These are phyloP conservation scores for Camelina neglecta DNA, from an alignment of 345 rosid genomes.

Conservation along the genomic window DNA sequence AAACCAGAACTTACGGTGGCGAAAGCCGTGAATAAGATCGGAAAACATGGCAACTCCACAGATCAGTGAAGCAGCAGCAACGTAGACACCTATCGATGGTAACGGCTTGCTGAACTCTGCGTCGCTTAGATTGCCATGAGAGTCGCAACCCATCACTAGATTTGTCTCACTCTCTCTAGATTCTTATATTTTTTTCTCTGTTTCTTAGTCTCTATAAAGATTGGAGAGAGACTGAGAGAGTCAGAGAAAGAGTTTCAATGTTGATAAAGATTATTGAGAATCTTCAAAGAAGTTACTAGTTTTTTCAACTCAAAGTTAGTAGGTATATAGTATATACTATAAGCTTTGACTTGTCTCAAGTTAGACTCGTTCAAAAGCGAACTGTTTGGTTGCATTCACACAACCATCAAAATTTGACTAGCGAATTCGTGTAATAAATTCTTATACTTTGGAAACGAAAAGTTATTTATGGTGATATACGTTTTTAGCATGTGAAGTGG, in stretches of 20 bases:
- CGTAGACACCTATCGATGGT: constrained; percentile 85
- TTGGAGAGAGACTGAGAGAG: neutral
- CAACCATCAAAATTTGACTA: too few species aligned
- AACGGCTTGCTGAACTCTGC: constrained; percentile 66
- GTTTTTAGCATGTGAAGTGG: too few species aligned
- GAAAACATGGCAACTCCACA: constrained; percentile 72
- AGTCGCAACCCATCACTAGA: constrained; percentile 58
- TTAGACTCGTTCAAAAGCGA: constrained; percentile 15
- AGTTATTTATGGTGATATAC: too few species aligned
- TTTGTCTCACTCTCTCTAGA: constrained; percentile 16
- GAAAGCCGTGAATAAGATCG: constrained; percentile 64
- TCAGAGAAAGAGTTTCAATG: neutral
- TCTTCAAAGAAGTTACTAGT: neutral
- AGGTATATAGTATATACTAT: neutral
- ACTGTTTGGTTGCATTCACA: constrained; percentile 2
- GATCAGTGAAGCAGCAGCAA: constrained; percentile 74
- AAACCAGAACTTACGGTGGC: constrained; percentile 69
- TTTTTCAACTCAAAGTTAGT: neutral
- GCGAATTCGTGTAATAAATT: too few species aligned
- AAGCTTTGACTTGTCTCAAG: constrained; percentile 28
- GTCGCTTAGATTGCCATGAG: constrained; percentile 64
- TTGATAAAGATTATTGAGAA: neutral
- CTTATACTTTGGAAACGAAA: too few species aligned
- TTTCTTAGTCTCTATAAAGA: neutral
- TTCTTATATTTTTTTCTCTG: neutral